Evolutionary conservation across 805 yeast species (phyloP).

Genomic region (Ogataea saltuana): DNA sequence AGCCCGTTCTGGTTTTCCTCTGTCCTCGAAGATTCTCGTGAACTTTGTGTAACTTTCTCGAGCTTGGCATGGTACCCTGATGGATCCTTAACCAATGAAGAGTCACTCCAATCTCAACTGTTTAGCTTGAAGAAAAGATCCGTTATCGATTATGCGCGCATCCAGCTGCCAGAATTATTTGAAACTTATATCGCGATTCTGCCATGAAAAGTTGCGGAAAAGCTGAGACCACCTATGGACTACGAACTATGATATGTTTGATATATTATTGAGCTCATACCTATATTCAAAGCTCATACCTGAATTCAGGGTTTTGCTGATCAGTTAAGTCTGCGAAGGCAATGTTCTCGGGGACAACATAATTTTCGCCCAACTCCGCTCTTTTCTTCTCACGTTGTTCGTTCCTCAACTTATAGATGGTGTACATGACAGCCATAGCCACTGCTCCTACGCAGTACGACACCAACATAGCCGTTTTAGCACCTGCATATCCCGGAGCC

Average conservation of each 20-base stretch:
- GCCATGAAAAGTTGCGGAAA: not conserved
- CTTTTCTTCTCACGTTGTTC: constrained; percentile 25
- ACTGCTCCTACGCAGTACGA: constrained; percentile 24
- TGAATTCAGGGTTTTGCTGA: constrained; percentile 40
- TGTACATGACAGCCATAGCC: constrained; percentile 44
- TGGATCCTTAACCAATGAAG: not conserved
- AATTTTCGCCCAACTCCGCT: constrained; percentile 22
- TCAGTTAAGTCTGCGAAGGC: constrained; percentile 51
- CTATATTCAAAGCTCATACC: constrained; percentile 39
- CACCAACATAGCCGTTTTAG: constrained; percentile 36
- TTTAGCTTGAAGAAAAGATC: not conserved
- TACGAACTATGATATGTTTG: not conserved
- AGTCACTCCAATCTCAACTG: not conserved
- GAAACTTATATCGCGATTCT: not conserved
- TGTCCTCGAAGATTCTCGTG: constrained; percentile 5
- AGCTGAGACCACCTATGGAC: not conserved
- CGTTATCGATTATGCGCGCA: constrained; percentile 3
- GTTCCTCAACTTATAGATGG: constrained; percentile 25
- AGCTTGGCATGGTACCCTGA: not conserved
- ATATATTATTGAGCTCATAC: constrained; percentile 28
- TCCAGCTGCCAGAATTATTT: not conserved
- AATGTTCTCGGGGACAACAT: constrained; percentile 32
- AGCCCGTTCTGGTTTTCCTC: constrained; percentile 35
- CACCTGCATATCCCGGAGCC: constrained; percentile 50
- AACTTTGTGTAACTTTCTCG: not conserved